Conservation (phyloP, 2,329 filamentous ascomycete genomes). For the Chaetomium sp. region DNA sequence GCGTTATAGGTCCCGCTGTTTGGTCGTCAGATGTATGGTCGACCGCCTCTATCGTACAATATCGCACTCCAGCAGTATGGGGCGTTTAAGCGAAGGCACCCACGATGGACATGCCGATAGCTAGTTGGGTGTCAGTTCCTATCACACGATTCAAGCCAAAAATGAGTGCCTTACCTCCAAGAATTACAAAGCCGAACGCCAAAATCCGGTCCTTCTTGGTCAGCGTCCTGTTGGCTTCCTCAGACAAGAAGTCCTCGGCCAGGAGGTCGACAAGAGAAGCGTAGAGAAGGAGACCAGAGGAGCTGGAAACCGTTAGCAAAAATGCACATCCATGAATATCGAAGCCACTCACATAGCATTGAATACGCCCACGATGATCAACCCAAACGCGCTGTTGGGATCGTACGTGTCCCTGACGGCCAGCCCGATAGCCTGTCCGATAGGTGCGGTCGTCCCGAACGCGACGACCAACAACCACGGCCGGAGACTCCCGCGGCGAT, state of each 20-base stretch:
- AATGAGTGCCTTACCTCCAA: slow-evolving; percentile 48
- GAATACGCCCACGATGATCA: slow-evolving; percentile 66
- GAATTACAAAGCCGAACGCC: slow-evolving; percentile 55
- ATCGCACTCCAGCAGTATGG: neutral
- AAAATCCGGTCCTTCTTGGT: slow-evolving; percentile 54
- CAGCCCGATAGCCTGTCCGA: slow-evolving; percentile 66
- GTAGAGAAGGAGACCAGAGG: slow-evolving; percentile 62
- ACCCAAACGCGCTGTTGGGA: slow-evolving; percentile 62
- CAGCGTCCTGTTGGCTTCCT: slow-evolving; percentile 54
- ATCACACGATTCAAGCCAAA: neutral
- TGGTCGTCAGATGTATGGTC: neutral
- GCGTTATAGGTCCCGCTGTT: neutral
- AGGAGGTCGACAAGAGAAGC: slow-evolving; percentile 65
- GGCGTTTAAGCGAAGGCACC: slow-evolving; percentile 49
- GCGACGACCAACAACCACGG: slow-evolving; percentile 65
- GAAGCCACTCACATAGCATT: slow-evolving; percentile 59
- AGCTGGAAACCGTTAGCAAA: slow-evolving; percentile 42
- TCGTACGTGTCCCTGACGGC: slow-evolving; percentile 60
- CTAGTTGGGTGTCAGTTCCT: slow-evolving; percentile 36
- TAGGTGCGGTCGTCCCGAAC: slow-evolving; percentile 65
- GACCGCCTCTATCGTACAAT: neutral
- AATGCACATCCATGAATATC: neutral
- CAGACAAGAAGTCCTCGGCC: slow-evolving; percentile 66
- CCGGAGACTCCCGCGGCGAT: slow-evolving; percentile 56
- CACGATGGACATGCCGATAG: slow-evolving; percentile 50